Percentiles rank a stretch among this genome's conserved stretches.
phyloP scores from a whole-genome alignment of 805 yeast genomes.

The Lachancea fermentati region DNA sequence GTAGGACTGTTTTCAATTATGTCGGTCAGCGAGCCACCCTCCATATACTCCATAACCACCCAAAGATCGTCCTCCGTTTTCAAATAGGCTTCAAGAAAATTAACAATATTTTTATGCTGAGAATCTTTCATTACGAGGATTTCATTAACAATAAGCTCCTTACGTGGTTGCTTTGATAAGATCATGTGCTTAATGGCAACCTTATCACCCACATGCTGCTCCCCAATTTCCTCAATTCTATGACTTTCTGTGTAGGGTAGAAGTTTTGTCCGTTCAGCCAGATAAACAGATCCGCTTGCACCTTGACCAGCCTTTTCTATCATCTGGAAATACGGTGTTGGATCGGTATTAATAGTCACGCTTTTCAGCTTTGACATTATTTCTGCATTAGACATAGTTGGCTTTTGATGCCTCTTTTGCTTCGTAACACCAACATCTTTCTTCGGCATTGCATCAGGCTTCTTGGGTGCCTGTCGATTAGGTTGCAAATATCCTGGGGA shows the following conservation, averaged over 20 bases:
- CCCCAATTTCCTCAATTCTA: constrained; percentile 14
- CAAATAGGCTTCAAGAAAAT: constrained; percentile 85
- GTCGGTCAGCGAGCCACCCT: constrained; percentile 95
- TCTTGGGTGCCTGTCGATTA: constrained; percentile 30
- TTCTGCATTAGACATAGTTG: constrained; percentile 79
- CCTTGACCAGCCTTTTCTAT: constrained; percentile 94
- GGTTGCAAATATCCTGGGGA: constrained; percentile 19
- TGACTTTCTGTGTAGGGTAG: constrained; percentile 22
- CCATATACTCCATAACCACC: constrained; percentile 99
- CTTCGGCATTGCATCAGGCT: constrained; percentile 15
- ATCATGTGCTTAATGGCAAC: constrained; percentile 98
- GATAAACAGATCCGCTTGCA: constrained; percentile 92
- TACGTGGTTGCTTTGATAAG: constrained; percentile 82
- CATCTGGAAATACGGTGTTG: constrained; percentile 72
- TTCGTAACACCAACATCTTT: constrained; percentile 32
- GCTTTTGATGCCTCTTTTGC: constrained; percentile 46
- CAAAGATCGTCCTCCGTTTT: constrained; percentile 77
- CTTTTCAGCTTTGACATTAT: constrained; percentile 72
- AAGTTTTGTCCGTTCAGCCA: constrained; percentile 59
- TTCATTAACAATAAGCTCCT: constrained; percentile 92
- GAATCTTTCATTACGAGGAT: constrained; percentile 95
- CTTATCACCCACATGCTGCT: constrained; percentile 44
- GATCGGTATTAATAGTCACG: constrained; percentile 80
- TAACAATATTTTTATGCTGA: constrained; percentile 91
- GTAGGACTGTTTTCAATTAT: constrained; percentile 84